phyloP scores from a whole-genome alignment of 2,329 filamentous ascomycete genomes.

The Claviceps sp. region DNA sequence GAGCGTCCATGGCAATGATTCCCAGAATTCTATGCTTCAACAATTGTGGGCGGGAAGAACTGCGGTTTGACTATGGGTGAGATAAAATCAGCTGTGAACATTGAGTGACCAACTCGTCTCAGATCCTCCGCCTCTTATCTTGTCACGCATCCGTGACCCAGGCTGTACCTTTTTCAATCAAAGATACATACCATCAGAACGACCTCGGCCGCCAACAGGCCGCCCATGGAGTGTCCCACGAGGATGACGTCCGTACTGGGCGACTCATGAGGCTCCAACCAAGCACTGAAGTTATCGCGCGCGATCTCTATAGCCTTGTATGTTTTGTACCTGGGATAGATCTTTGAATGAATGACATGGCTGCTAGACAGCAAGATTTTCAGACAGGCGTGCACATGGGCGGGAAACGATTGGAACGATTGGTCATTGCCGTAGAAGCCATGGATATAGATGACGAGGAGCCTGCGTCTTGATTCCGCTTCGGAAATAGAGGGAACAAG shows the following conservation, averaged over 20 bases:
- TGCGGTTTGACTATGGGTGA: slow-evolving; percentile 18
- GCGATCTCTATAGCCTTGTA: slow-evolving; percentile 60
- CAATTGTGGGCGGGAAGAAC: slow-evolving; percentile 21
- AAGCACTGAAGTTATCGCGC: slow-evolving; percentile 69
- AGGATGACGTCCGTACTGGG: slow-evolving; percentile 65
- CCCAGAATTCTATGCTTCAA: slow-evolving; percentile 69
- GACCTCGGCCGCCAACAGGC: slow-evolving; percentile 68
- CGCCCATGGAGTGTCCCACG: slow-evolving; percentile 83
- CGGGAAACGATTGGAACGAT: slow-evolving; percentile 78
- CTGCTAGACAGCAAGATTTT: slow-evolving; percentile 53
- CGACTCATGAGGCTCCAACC: slow-evolving; percentile 67
- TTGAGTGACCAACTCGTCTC: neutral
- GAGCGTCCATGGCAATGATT: slow-evolving; percentile 70
- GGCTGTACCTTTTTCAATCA: no score
- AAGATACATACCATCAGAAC: slow-evolving; percentile 41
- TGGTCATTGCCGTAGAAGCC: slow-evolving; percentile 83
- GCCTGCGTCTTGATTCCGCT: slow-evolving; percentile 30
- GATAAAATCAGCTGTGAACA: neutral
- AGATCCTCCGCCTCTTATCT: neutral
- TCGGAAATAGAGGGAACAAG: slow-evolving; percentile 18
- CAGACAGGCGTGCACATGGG: slow-evolving; percentile 68
- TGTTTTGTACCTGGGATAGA: slow-evolving; percentile 70
- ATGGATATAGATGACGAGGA: slow-evolving; percentile 76
- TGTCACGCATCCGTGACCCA: neutral
- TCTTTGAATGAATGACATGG: slow-evolving; percentile 75